phyloP scores from a whole-genome alignment of 306 rosid species.

The Dicorynia guianensis region DNA sequence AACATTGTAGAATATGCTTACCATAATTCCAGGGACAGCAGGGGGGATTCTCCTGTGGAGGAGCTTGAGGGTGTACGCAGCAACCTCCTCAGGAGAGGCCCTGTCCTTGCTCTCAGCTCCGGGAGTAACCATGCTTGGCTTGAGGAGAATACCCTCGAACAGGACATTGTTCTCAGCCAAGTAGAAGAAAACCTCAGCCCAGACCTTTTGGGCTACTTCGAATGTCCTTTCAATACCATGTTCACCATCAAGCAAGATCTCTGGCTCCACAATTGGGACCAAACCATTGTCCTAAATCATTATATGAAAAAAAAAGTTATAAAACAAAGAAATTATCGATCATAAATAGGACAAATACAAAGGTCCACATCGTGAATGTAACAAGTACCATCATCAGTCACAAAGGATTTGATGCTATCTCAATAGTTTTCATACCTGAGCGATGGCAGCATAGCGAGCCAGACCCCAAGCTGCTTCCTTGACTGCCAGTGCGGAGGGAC shows the following conservation, averaged over 20 bases:
- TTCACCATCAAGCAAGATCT: conserved; percentile 96
- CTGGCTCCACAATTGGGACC: conserved; percentile 99
- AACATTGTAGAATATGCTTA: conserved; percentile 33
- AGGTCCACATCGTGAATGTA: background rate
- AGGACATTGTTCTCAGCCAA: conserved; percentile 88
- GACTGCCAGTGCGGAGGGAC: conserved; percentile 96
- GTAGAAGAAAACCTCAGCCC: conserved; percentile 97
- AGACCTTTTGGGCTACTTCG: conserved; percentile 83
- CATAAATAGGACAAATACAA: background rate
- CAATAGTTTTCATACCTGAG: conserved; percentile 66
- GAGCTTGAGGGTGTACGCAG: conserved; percentile 87
- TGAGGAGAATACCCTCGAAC: conserved; percentile 94
- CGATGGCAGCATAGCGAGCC: conserved; percentile 94
- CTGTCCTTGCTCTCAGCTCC: conserved; percentile 87
- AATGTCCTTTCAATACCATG: conserved; percentile 84
- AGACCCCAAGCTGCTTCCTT: conserved; percentile 94
- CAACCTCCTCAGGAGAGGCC: conserved; percentile 77
- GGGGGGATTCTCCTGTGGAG: conserved; percentile 89
- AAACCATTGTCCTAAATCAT: conserved; percentile 66
- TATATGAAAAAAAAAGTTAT: too few relatives aligned
- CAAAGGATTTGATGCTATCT: background rate
- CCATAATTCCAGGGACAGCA: conserved; percentile 98
- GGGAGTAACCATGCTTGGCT: conserved; percentile 99
- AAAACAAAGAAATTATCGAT: background rate
- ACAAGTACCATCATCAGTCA: background rate